Percentiles rank a stretch among this genome's conserved stretches.
phyloP scores from a whole-genome alignment of 2,329 filamentous ascomycete species.

The Grosmannia clavigera region DNA sequence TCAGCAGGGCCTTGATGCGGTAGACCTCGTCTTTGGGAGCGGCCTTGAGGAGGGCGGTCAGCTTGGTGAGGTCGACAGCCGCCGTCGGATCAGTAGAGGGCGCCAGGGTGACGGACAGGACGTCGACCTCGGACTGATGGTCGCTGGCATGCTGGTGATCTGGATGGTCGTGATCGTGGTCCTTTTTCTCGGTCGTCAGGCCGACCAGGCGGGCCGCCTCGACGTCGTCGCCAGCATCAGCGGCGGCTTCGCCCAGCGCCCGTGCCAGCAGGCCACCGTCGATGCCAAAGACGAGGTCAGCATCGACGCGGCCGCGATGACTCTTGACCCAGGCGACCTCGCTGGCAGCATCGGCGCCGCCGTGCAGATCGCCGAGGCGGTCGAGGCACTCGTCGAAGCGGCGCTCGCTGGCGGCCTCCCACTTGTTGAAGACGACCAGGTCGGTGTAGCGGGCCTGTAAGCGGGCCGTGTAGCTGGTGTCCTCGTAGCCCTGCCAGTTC shows the following conservation, averaged over 20 bases:
- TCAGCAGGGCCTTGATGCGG: slow-evolving; percentile 68
- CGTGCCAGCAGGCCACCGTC: slow-evolving; percentile 54
- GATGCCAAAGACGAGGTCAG: slow-evolving; percentile 73
- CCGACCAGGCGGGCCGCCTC: slow-evolving; percentile 14
- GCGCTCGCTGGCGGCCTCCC: slow-evolving; percentile 64
- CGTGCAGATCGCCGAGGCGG: slow-evolving; percentile 65
- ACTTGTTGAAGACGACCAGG: slow-evolving; percentile 85
- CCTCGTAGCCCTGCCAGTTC: slow-evolving; percentile 89
- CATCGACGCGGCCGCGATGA: slow-evolving; percentile 63
- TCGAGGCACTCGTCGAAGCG: slow-evolving; percentile 69
- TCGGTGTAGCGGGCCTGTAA: slow-evolving; percentile 86
- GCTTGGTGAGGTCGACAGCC: slow-evolving; percentile 41
- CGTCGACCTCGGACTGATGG: slow-evolving; percentile 83
- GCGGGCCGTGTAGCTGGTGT: slow-evolving; percentile 78
- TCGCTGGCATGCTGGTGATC: slow-evolving; percentile 33
- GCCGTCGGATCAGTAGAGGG: background rate
- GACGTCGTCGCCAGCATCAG: slow-evolving; percentile 30
- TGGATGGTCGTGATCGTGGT: slow-evolving; percentile 25
- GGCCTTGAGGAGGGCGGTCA: slow-evolving; percentile 53
- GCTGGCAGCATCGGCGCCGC: slow-evolving; percentile 25
- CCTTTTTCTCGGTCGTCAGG: slow-evolving; percentile 22
- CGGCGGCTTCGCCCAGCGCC: slow-evolving; percentile 34
- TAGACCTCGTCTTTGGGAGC: slow-evolving; percentile 92
- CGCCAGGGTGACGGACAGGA: slow-evolving; percentile 63
- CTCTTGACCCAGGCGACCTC: slow-evolving; percentile 75